Evolutionary conservation across 768 basidiomycete genomes (phyloP).

Genomic region (Pleurotus tuoliensis): DNA sequence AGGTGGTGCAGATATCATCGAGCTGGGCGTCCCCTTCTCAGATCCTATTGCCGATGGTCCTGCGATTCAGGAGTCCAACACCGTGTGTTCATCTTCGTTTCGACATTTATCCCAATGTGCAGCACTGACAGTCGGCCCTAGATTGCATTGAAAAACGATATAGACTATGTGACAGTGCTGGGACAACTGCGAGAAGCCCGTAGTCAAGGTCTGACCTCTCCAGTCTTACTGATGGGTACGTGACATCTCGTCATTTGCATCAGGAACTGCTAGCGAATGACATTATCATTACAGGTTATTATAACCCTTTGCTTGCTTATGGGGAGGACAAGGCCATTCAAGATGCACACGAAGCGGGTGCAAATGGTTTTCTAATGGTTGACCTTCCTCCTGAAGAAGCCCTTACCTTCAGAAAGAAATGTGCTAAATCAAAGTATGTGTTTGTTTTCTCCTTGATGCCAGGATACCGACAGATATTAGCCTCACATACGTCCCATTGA

Average conservation of each 20-base stretch:
- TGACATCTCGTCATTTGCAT: conserved; percentile 23
- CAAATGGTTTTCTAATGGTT: conserved; percentile 96
- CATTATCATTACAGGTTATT: conserved; percentile 66
- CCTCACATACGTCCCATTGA: conserved; percentile 90
- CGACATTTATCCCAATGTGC: background rate
- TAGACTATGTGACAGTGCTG: conserved; percentile 75
- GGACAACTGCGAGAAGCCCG: conserved; percentile 76
- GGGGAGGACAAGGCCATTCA: conserved; percentile 93
- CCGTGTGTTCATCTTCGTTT: conserved; percentile 46
- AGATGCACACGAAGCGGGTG: conserved; percentile 86
- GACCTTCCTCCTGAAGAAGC: conserved; percentile 98
- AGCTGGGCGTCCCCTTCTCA: conserved; percentile 93
- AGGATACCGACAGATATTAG: conserved; percentile 33
- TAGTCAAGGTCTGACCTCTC: conserved; percentile 73
- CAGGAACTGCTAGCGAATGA: too few species aligned
- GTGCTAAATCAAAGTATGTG: conserved; percentile 72
- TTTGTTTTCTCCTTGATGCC: background rate
- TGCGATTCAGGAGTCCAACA: conserved; percentile 89
- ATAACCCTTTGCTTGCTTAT: conserved; percentile 93
- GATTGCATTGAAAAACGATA: conserved; percentile 80
- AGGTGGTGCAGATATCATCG: conserved; percentile 92
- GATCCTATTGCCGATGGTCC: conserved; percentile 97
- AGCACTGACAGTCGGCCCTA: conserved; percentile 26
- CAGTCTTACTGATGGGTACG: conserved; percentile 90
- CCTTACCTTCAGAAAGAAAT: conserved; percentile 83